phyloP scores from a whole-genome alignment of 495 filamentous ascomycete genomes.

The Aspergillus nanangensis region DNA sequence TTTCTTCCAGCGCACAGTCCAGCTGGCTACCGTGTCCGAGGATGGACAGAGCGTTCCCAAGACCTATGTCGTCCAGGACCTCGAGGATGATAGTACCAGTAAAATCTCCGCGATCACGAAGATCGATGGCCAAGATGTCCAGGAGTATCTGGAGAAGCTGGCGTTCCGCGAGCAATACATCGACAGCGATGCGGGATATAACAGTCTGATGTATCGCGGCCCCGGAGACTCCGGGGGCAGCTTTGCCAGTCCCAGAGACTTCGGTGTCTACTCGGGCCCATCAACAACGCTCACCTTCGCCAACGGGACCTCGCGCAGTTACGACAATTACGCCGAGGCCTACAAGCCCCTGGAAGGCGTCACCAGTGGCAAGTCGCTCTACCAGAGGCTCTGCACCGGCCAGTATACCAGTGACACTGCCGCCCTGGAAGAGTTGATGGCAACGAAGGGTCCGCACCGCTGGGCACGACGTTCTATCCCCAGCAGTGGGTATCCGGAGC shows the following conservation, averaged over 20 bases:
- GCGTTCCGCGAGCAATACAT: slow-evolving; percentile 1
- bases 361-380: slow-evolving; percentile 5
- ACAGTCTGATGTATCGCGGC: background rate
- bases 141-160: slow-evolving; percentile 26
- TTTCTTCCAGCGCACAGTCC: slow-evolving; percentile 37
- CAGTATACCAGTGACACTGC: background rate
- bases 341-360: background rate
- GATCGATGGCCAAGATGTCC: slow-evolving; percentile 41
- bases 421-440: background rate
- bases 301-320: slow-evolving; percentile 3
- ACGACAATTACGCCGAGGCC: background rate
- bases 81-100: slow-evolving; percentile 5
- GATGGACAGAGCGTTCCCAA: slow-evolving; percentile 47
- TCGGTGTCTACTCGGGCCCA: background rate
- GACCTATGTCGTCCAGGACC: slow-evolving; percentile 29
- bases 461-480: slow-evolving; percentile 1
- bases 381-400: slow-evolving; percentile 4
- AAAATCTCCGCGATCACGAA: slow-evolving; percentile 33
- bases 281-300: slow-evolving; percentile 7
- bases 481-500: slow-evolving; percentile 7
- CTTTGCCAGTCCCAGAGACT: background rate
- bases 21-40: slow-evolving; percentile 41
- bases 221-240: background rate
- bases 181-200: slow-evolving; percentile 9
- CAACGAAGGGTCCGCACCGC: background rate